Evolutionary conservation across 2,329 filamentous ascomycete species (phyloP), one percentile per base, ranked within the genome.

Genomic region (Leptosphaerulina australis): DNA sequence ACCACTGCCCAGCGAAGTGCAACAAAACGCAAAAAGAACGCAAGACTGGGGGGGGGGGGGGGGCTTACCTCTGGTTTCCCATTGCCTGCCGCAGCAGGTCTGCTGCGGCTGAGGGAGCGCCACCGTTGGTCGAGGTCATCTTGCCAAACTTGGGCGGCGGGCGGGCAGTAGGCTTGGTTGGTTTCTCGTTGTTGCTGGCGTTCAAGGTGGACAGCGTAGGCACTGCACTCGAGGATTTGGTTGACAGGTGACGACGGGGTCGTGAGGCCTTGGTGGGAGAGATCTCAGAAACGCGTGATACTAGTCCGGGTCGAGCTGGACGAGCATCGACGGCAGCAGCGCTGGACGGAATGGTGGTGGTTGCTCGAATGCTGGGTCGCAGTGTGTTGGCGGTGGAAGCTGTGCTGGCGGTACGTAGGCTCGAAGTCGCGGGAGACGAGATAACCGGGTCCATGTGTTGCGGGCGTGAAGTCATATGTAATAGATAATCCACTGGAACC

Each of bases 41-140:
- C 22, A 36, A 36, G 46, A 39, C 18, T 21, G 22, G n/a, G n/a
- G n/a, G n/a, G n/a, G n/a, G n/a, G n/a, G n/a, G n/a, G n/a, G n/a
- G n/a, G n/a, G 59, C 81, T 79, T 78, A 85, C 82, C 78, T 81
- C 66, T 81, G 80, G 44, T 52, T 46, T 68, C 79, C 72, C 71
- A 81, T 79, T 51, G 81, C 77, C 71, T 84, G 83, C 64, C 82
- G 78, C 64, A 83, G 72, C 70, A 83, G 72, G 63, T 84, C 82
- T 41, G 80, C 79, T 46, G 83, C 81, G 51, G 76, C 76, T 62
- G 77, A 80, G 60, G 75, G 72, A 69, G 76, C 74, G 69, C 76
- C 76, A 53, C 59, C 57, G 44, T 49, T 56, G 53, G 68, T 56
- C 33, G 65, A 62, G 60, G 69, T 65, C 66, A 68, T 69, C 22